Percentiles rank a stretch among this genome's conserved stretches.
phyloP scores from a whole-genome alignment of 2,329 filamentous ascomycete genomes.

The Cladosporium sp. region DNA sequence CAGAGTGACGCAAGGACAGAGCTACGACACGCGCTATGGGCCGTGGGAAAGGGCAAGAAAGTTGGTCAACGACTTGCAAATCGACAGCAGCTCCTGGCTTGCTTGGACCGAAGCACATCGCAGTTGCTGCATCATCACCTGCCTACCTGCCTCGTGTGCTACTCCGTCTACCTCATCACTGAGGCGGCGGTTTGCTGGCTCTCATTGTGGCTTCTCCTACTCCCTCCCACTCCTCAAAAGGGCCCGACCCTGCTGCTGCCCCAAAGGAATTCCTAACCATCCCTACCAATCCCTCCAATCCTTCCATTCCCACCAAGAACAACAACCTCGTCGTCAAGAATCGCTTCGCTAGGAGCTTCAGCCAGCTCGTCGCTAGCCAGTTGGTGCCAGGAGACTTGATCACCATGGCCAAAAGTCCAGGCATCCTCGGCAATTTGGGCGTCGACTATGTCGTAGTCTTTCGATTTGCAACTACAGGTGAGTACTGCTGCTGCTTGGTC shows the following conservation, averaged over 20 bases:
- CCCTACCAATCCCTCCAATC: background rate
- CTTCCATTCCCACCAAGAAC: background rate
- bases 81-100: too few relatives aligned
- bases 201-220: conserved; percentile 4
- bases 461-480: conserved; percentile 65
- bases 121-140: conserved; percentile 3
- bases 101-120: conserved; percentile 2
- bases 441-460: conserved; percentile 90
- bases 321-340: conserved; percentile 10
- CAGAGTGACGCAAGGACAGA: conserved; percentile 9
- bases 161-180: conserved; percentile 5
- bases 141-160: conserved; percentile 6
- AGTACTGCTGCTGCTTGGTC: conserved; percentile 19
- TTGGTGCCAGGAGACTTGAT: conserved; percentile 22
- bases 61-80: background rate
- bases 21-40: background rate
- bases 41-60: background rate
- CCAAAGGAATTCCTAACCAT: conserved; percentile 1
- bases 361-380: conserved; percentile 28
- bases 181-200: conserved; percentile 10
- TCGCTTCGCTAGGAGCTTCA: conserved; percentile 20
- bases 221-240: background rate
- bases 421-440: conserved; percentile 53
- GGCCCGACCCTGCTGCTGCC: background rate
- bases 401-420: conserved; percentile 32